Base-by-base conservation (phyloP, 2,329 filamentous ascomycete species). In the Sclerotinia minor region DNA sequence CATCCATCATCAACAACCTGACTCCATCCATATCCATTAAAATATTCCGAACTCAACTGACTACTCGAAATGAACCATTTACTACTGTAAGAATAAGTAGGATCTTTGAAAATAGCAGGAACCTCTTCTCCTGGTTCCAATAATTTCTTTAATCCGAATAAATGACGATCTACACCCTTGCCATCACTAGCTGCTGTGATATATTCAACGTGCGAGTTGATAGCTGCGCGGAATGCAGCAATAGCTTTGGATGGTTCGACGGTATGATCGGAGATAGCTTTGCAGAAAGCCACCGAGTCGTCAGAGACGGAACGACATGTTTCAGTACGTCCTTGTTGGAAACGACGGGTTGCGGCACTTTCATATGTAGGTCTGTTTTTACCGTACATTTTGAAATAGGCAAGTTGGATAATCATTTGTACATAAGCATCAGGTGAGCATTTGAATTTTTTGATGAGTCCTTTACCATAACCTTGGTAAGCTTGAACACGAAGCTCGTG, bases 301-400 rank as follows among this genome's bases (percentile, higher is more conserved):
- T 97, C 93, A 0, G 92, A 96, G 5, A 99, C 94, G 52, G 89
- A 87, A 64, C 96, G 91, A 81, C 93, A 98, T 6, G 95, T 98
- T 81, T 99, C 95, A 3, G 96, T 99, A 73, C 95, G 92, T 71
- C 95, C 96, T 75, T 92, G 90, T 80, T 98, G 94, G 88, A 97
- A 99, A 77, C 94, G 92, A 67, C 96, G 90, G 4, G 92, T 97
- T 4, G 95, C 89, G 32, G 95, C 95, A 6, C 94, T 97, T 81
- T 99, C 95, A 83, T 99, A 99, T 0, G 96, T 99, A 1, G 95
- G 95, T 5, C 95, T 87, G 85, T 94, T 97, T 85, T 94, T 92
- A 84, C 95, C 95, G 81, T 96, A 97, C 92, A 99, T 97, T 83
- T 98, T 98, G 85, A 89, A 90, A 84, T 99, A 99, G 50, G 95